Base-by-base conservation (phyloP, 768 basidiomycete species). In the Xanthoconium purpureum region DNA sequence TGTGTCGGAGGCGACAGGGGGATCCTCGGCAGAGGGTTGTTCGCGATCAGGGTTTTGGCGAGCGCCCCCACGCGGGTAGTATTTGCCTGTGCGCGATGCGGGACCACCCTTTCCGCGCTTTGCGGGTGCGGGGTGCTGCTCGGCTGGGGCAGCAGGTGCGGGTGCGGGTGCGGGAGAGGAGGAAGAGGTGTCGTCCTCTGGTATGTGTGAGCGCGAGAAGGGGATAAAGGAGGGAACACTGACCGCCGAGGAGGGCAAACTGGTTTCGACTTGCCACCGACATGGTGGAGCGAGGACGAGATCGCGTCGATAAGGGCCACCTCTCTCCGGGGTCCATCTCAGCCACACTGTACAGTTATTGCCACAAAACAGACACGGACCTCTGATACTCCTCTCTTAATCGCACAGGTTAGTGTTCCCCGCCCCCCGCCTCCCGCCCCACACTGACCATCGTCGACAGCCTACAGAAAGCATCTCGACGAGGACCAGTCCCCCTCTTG, bases 221-320 rank as follows among this genome's bases (percentile, higher is more conserved):
- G 37, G 29, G 24, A 14, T 35, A 4, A 48, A 29, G 2, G 28
- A 46, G 17, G 33, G 60, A 55, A 52, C 47, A 82, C 78, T 58
- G 63, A 91, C 89, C 87, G 72, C 87, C 85, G 74, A 92, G 79
- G 76, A 91, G 67, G 74, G 89, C 84, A 78, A 92, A 93, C 63
- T 87, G 86, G 78, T 91, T 92, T 83, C 77, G 85, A 71, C 84
- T 84, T 78, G 87, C 90, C 84, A 92, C 89, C 88, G 90, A 91
- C 89, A 93, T 91, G 59, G 70, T 74, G 63, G 58, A 52, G 6
- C 35, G 37, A 37, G 35, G 29, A 37, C 39, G 47, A 50, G 36
- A 8, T 13, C 17, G 7, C 5, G 35, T 29, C 47, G 53, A 48
- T 54, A 24, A 35, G 33, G n/a, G 33, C 30, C 17, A 47, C 40